Conservation (phyloP, 331 rosid species). For the Malus hybrid region DNA sequence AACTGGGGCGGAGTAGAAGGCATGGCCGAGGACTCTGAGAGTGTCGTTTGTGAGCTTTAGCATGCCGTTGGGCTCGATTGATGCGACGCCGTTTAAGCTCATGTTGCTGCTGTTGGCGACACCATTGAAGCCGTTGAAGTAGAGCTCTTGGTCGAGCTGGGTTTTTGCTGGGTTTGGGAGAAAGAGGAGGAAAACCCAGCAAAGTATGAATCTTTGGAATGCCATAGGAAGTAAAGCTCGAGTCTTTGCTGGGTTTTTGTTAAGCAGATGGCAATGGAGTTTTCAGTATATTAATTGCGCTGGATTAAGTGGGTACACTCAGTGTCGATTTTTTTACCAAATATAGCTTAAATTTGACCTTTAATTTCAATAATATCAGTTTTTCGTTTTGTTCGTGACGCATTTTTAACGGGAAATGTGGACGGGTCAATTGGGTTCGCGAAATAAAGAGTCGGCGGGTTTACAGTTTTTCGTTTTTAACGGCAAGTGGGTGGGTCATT, state of each 20-base stretch:
- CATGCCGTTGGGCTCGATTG: constrained; percentile 28
- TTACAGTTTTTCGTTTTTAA: too few species aligned
- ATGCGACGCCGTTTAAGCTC: constrained; percentile 40
- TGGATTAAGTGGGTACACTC: too few species aligned
- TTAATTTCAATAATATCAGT: too few species aligned
- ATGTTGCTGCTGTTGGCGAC: constrained; percentile 28
- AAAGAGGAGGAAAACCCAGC: constrained; percentile 15
- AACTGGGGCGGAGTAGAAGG: constrained; percentile 45
- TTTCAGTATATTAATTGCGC: neutral
- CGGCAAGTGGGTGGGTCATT: too few species aligned
- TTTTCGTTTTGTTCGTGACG: neutral
- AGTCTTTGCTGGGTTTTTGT: too few species aligned
- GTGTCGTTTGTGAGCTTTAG: constrained; percentile 49
- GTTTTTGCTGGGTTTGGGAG: constrained; percentile 15
- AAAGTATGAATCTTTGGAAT: constrained; percentile 11
- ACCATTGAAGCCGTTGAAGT: constrained; percentile 37
- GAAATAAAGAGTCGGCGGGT: neutral
- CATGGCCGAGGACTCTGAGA: constrained; percentile 47
- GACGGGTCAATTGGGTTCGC: neutral
- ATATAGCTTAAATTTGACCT: too few species aligned
- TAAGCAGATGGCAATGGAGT: neutral
- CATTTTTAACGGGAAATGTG: neutral
- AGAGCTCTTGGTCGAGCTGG: constrained; percentile 26
- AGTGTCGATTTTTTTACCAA: too few species aligned
- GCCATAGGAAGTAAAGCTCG: constrained; percentile 17